These are phyloP conservation scores for Mucor saturninus DNA, from an alignment of 371 early-diverging fungal genomes.

Conservation along the genomic window DNA sequence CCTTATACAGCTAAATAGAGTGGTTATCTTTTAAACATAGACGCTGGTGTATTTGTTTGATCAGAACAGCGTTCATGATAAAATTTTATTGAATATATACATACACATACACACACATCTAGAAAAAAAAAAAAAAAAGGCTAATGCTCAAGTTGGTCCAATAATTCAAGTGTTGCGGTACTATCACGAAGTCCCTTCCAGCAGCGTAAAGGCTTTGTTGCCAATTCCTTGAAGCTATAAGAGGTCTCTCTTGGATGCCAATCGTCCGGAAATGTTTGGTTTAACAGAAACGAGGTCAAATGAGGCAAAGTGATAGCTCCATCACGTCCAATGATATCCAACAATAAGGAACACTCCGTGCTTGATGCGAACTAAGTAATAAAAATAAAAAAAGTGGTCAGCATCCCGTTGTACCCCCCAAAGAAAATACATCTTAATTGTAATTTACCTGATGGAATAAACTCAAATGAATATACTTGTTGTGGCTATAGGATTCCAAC, in stretches of 20 bases:
- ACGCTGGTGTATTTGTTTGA: too few species aligned
- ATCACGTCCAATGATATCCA: constrained; percentile 40
- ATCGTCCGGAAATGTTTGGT: constrained; percentile 41
- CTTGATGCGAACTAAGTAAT: constrained; percentile 29
- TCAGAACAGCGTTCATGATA: too few species aligned
- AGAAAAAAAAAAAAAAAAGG: too few species aligned
- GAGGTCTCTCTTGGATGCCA: constrained; percentile 35
- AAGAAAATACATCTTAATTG: not conserved
- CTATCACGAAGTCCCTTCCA: constrained; percentile 25
- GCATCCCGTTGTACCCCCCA: not conserved
- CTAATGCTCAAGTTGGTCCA: constrained; percentile 15
- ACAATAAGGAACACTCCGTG: constrained; percentile 34
- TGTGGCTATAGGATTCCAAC: constrained; percentile 31
- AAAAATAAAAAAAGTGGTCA: not conserved
- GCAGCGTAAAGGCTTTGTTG: constrained; percentile 14
- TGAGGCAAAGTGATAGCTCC: constrained; percentile 27
- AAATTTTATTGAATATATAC: too few species aligned
- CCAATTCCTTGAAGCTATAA: not conserved
- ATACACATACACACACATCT: too few species aligned
- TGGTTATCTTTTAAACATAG: too few species aligned
- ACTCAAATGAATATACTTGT: constrained; percentile 20
- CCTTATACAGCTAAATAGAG: too few species aligned
- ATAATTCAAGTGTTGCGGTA: constrained; percentile 16
- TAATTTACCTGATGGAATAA: constrained; percentile 32
- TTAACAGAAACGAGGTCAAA: constrained; percentile 32